These are phyloP conservation scores for Salix brachista DNA, from an alignment of 345 rosid genomes.

Conservation along the genomic window DNA sequence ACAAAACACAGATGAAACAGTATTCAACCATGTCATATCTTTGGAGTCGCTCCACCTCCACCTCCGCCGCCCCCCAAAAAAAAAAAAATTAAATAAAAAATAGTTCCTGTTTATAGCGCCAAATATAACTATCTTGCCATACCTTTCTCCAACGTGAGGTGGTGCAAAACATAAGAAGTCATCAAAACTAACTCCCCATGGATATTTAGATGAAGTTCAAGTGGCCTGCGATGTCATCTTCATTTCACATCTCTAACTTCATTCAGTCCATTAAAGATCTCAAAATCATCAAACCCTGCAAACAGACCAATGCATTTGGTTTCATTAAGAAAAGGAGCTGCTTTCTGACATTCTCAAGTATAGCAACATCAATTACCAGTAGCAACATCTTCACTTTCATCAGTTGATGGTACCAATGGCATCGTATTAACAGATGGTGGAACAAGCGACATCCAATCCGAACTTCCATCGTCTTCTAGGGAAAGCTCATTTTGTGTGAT, in stretches of 20 bases:
- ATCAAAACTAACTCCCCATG: neutral
- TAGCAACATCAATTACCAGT: slow-evolving; percentile 44
- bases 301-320: slow-evolving; percentile 8
- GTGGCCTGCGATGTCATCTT: neutral
- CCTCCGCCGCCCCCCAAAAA: no score
- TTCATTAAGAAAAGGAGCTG: neutral
- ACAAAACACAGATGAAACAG: neutral
- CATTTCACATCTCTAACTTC: slow-evolving; percentile 2
- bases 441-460: slow-evolving; percentile 73
- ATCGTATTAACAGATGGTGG: slow-evolving; percentile 33
- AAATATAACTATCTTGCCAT: neutral
- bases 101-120: neutral
- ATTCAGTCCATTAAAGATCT: slow-evolving; percentile 49
- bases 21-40: neutral
- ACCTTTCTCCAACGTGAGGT: neutral
- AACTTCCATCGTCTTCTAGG: slow-evolving; percentile 45
- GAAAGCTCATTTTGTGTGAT: slow-evolving; percentile 44
- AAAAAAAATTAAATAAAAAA: neutral
- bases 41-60: no score
- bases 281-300: slow-evolving; percentile 78
- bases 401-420: slow-evolving; percentile 38
- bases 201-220: neutral
- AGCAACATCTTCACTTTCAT: slow-evolving; percentile 58
- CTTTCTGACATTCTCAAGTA: neutral
- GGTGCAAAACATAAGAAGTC: neutral